Percentiles rank a stretch among this genome's conserved stretches.
These are phyloP conservation scores for Mucor irregularis DNA, from an alignment of 371 early-diverging fungal species.

Conservation along the genomic window DNA sequence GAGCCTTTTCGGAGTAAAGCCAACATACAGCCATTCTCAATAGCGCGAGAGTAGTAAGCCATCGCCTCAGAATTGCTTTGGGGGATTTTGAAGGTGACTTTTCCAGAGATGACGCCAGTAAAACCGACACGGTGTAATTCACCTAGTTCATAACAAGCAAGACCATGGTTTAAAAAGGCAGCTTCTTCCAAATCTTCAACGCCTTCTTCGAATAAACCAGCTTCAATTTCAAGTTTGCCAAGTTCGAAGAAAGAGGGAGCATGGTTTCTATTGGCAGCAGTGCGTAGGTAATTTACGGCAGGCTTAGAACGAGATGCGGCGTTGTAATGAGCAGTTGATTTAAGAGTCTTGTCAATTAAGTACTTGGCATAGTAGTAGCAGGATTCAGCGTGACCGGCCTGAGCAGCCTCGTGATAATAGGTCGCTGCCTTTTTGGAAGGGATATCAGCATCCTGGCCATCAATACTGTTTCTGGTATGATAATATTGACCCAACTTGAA, in stretches of 20 bases:
- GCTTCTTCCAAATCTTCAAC: conserved; percentile 24
- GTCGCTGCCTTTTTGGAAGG: conserved; percentile 10
- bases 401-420: conserved; percentile 12
- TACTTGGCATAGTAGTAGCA: conserved; percentile 25
- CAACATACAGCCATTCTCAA: neutral
- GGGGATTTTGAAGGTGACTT: conserved; percentile 1
- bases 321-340: neutral
- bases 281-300: conserved; percentile 7
- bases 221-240: conserved; percentile 11
- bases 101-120: conserved; percentile 3
- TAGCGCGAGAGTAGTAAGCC: conserved; percentile 1
- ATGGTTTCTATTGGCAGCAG: conserved; percentile 22
- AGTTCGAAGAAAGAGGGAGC: conserved; percentile 20
- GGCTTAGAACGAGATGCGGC: conserved; percentile 1
- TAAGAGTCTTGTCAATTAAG: neutral
- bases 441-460: conserved; percentile 2
- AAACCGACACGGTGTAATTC: conserved; percentile 16
- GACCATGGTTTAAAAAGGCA: conserved; percentile 11
- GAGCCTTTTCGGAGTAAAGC: conserved; percentile 14
- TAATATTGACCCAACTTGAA: conserved; percentile 19
- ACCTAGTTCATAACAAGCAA: conserved; percentile 19
- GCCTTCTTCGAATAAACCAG: conserved; percentile 20
- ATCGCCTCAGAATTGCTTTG: neutral
- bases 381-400: conserved; percentile 15
- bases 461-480: neutral